Conservation (phyloP, 2,329 filamentous ascomycete genomes). For the Spiromastix sp. region DNA sequence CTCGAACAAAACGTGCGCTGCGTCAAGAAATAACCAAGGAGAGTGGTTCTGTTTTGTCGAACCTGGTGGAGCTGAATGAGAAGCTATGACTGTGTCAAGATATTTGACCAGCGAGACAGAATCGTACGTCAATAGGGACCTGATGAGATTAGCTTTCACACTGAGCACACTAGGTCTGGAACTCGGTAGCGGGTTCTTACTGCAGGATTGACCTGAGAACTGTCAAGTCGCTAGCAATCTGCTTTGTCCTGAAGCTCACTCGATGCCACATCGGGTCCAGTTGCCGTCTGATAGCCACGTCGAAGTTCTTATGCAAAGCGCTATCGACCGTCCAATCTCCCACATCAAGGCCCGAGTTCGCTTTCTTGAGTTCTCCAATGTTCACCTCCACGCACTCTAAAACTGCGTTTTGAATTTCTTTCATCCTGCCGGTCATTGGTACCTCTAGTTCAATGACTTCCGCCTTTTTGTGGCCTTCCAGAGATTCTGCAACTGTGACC, state of each 20-base stretch:
- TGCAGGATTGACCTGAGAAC: conserved; percentile 76
- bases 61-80: conserved; percentile 77
- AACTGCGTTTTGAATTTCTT: conserved; percentile 83
- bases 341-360: conserved; percentile 82
- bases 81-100: conserved; percentile 85
- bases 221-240: conserved; percentile 83
- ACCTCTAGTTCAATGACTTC: conserved; percentile 97
- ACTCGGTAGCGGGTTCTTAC: conserved; percentile 26
- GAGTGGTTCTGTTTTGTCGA: conserved; percentile 82
- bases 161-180: background rate
- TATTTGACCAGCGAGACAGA: conserved; percentile 86
- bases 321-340: conserved; percentile 95
- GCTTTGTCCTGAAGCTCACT: conserved; percentile 86
- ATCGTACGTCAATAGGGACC: conserved; percentile 70
- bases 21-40: conserved; percentile 92
- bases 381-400: conserved; percentile 94
- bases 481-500: conserved; percentile 72
- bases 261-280: conserved; percentile 96
- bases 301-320: conserved; percentile 84
- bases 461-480: conserved; percentile 85
- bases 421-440: conserved; percentile 90
- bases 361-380: conserved; percentile 86
- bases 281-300: conserved; percentile 76
- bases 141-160: conserved; percentile 16
- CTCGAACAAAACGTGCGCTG: conserved; percentile 87